These are phyloP conservation scores for Ordospora pajunii DNA, from an alignment of 371 early-diverging fungal genomes.

Conservation along the genomic window DNA sequence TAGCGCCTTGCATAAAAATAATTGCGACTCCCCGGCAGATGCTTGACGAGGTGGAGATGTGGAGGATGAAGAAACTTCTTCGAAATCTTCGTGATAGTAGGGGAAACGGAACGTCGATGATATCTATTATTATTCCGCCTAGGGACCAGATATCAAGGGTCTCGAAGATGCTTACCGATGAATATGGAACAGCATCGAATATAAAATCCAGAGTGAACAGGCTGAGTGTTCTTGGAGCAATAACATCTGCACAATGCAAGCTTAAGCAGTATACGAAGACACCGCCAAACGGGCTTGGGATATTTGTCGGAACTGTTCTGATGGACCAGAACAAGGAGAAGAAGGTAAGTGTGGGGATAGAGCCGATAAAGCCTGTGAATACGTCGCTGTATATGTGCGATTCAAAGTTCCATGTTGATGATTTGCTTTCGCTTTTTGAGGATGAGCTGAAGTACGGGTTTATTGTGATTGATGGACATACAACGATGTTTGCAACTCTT, in stretches of 20 bases:
- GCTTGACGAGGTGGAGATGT: slow-evolving; percentile 62
- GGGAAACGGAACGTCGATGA: slow-evolving; percentile 99
- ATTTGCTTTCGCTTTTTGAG: slow-evolving; percentile 74
- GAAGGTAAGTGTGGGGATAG: slow-evolving; percentile 94
- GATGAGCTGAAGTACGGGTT: slow-evolving; percentile 92
- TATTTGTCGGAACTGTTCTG: slow-evolving; percentile 89
- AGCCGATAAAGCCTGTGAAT: slow-evolving; percentile 98
- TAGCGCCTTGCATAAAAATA: not conserved
- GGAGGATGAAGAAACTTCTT: slow-evolving; percentile 91
- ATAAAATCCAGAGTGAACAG: slow-evolving; percentile 98
- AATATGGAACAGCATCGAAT: slow-evolving; percentile 98
- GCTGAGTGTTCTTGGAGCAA: slow-evolving; percentile 88
- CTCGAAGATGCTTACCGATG: slow-evolving; percentile 88
- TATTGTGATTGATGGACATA: slow-evolving; percentile 98
- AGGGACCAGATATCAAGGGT: slow-evolving; percentile 81
- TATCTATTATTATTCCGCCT: slow-evolving; percentile 85
- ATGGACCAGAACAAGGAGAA: slow-evolving; percentile 92
- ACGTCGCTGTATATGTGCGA: slow-evolving; percentile 97
- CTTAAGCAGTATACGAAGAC: slow-evolving; percentile 84
- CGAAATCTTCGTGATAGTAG: slow-evolving; percentile 81
- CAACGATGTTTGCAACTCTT: slow-evolving; percentile 86
- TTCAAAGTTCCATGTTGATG: slow-evolving; percentile 97
- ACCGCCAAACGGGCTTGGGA: slow-evolving; percentile 75
- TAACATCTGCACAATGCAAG: slow-evolving; percentile 92
- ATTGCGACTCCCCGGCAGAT: slow-evolving; percentile 12